phyloP scores from a whole-genome alignment of 2,329 filamentous ascomycete species.

The Nothophaeocryptopus gaeumannii region DNA sequence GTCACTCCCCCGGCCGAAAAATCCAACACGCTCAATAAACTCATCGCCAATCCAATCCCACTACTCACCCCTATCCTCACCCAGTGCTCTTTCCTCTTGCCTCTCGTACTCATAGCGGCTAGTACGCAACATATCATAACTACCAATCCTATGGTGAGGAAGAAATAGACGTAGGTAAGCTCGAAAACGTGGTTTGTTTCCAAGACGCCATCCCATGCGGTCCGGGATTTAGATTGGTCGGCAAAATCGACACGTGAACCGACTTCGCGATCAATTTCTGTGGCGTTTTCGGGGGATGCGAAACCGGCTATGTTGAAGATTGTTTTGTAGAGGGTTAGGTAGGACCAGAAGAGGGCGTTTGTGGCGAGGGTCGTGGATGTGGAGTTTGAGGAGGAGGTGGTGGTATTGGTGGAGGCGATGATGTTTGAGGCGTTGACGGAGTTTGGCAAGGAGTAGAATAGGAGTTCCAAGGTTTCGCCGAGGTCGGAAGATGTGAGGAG shows the following conservation, averaged over 20 bases:
- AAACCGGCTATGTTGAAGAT: conserved; percentile 19
- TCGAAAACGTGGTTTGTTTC: conserved; percentile 18
- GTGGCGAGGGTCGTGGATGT: background rate
- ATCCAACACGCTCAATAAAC: conserved; percentile 7
- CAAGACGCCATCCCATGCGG: conserved; percentile 1
- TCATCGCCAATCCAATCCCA: conserved; percentile 6
- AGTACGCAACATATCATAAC: conserved; percentile 33
- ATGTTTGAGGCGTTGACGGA: conserved; percentile 10
- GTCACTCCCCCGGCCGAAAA: background rate
- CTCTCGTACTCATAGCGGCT: conserved; percentile 21
- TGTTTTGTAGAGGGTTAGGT: conserved; percentile 15
- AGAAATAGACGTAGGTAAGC: conserved; percentile 33
- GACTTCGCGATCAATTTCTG: background rate
- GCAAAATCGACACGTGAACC: conserved; percentile 6
- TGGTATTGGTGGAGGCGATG: background rate
- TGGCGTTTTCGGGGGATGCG: conserved; percentile 1
- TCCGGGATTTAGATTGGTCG: background rate
- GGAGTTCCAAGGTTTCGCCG: conserved; percentile 9
- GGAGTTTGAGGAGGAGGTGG: conserved; percentile 1
- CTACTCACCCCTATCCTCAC: conserved; percentile 23
- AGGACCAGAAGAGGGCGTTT: conserved; percentile 9
- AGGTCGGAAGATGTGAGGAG: conserved; percentile 10
- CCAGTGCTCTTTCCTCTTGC: conserved; percentile 23
- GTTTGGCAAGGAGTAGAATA: conserved; percentile 4
- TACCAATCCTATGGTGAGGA: conserved; percentile 29